Evolutionary conservation across 1,139 yeast genomes (phyloP).

Genomic region (Zygosaccharomyces sapae): DNA sequence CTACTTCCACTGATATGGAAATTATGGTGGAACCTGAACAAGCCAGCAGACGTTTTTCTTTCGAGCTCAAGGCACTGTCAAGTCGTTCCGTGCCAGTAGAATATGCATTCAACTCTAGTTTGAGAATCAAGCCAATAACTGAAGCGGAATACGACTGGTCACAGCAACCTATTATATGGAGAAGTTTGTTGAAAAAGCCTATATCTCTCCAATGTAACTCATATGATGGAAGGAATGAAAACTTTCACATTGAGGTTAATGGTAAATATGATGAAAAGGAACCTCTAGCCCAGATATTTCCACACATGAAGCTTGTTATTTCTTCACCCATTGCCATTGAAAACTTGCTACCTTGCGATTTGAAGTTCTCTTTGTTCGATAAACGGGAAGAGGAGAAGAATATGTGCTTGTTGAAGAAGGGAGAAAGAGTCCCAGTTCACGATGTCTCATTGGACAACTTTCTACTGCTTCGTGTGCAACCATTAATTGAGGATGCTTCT

Average conservation of each 20-base stretch:
- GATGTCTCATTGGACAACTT: conserved; percentile 71
- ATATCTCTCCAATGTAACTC: conserved; percentile 59
- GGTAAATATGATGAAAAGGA: conserved; percentile 60
- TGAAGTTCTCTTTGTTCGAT: conserved; percentile 72
- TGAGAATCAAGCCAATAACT: conserved; percentile 60
- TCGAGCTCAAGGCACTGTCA: conserved; percentile 48
- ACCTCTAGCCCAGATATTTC: conserved; percentile 71
- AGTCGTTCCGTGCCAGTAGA: conserved; percentile 69
- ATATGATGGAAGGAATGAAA: conserved; percentile 38
- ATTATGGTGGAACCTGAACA: conserved; percentile 43
- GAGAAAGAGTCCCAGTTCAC: conserved; percentile 69
- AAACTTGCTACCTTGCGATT: conserved; percentile 78
- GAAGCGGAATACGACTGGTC: conserved; percentile 66
- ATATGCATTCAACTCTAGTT: conserved; percentile 53
- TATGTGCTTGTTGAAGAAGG: conserved; percentile 58
- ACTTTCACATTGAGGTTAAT: conserved; percentile 70
- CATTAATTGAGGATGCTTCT: conserved; percentile 58
- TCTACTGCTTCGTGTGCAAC: conserved; percentile 60
- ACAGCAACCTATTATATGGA: conserved; percentile 59
- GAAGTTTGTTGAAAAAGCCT: conserved; percentile 51
- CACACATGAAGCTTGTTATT: conserved; percentile 73
- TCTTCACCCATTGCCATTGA: conserved; percentile 87
- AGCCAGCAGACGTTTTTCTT: conserved; percentile 27
- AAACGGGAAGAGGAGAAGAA: conserved; percentile 67
- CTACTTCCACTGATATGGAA: conserved; percentile 53